phyloP scores from a whole-genome alignment of 179 eudicot species.

The Spergularia azorica region DNA sequence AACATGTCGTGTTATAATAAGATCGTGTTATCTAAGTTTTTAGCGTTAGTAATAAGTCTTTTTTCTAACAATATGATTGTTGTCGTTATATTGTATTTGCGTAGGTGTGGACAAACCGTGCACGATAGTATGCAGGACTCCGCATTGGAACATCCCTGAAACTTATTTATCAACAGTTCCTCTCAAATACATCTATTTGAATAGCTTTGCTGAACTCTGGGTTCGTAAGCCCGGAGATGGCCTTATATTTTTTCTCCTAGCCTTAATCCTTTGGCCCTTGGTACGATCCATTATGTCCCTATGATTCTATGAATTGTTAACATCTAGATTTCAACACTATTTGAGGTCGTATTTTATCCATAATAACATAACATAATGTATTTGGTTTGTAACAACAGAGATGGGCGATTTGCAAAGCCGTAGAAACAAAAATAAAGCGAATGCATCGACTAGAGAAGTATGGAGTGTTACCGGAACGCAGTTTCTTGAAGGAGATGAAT shows the following conservation, averaged over 20 bases:
- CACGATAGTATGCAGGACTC: slow-evolving; percentile 49
- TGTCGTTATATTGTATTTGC: too few relatives aligned
- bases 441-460: too few relatives aligned
- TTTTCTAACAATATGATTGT: too few relatives aligned
- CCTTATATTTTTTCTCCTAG: slow-evolving; percentile 36
- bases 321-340: too few relatives aligned
- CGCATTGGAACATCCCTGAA: slow-evolving; percentile 56
- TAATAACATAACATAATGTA: too few relatives aligned
- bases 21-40: too few relatives aligned
- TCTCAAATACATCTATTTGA: slow-evolving; percentile 38
- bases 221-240: slow-evolving; percentile 72
- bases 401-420: slow-evolving; percentile 54
- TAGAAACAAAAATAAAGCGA: slow-evolving; percentile 32
- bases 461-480: slow-evolving; percentile 20
- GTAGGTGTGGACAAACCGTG: slow-evolving; percentile 56
- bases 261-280: slow-evolving; percentile 49
- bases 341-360: too few relatives aligned
- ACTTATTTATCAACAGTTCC: slow-evolving; percentile 49
- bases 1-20: too few relatives aligned
- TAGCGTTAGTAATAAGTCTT: too few relatives aligned
- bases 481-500: slow-evolving; percentile 41
- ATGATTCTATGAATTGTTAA: too few relatives aligned
- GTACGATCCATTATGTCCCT: too few relatives aligned
- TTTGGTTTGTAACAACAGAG: slow-evolving; percentile 31
- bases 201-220: slow-evolving; percentile 51